Evolutionary conservation across 1,284 basidiomycete species (phyloP).

Genomic region (Melanopsichium pennsylvanicum): DNA sequence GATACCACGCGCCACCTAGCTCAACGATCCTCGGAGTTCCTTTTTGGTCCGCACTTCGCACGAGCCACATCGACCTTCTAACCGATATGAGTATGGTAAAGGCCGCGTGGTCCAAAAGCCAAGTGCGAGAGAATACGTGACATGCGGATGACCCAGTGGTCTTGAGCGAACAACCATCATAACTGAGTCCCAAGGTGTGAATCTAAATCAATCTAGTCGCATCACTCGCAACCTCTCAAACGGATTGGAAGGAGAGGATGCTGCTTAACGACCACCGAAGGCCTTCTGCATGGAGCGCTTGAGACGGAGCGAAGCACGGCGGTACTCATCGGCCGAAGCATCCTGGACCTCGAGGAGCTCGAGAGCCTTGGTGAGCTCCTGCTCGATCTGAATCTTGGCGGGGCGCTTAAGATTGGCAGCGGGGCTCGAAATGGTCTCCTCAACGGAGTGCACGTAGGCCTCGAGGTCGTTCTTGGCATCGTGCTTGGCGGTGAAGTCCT

Average conservation of each 20-base stretch:
- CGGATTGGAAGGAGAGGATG: not conserved
- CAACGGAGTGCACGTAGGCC: slow-evolving; percentile 64
- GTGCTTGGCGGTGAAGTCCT: slow-evolving; percentile 66
- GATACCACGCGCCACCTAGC: no score
- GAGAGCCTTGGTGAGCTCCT: slow-evolving; percentile 66
- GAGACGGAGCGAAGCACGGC: slow-evolving; percentile 62
- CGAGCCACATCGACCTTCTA: not conserved
- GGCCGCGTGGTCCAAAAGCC: no score
- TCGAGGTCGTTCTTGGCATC: slow-evolving; percentile 65
- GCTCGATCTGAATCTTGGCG: slow-evolving; percentile 64
- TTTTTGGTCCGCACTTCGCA: slow-evolving; percentile 11
- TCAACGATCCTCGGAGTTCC: slow-evolving; percentile 34
- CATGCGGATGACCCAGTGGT: slow-evolving; percentile 10
- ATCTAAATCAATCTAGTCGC: slow-evolving; percentile 11
- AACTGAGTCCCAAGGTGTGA: not conserved
- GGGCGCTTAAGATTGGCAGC: slow-evolving; percentile 64
- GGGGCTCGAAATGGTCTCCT: slow-evolving; percentile 64
- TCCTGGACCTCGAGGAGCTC: slow-evolving; percentile 65
- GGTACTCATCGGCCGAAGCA: slow-evolving; percentile 64
- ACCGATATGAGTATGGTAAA: no score
- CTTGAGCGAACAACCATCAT: slow-evolving; percentile 1
- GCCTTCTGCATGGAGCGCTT: slow-evolving; percentile 65
- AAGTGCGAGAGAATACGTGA: slow-evolving; percentile 1
- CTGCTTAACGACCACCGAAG: slow-evolving; percentile 57
- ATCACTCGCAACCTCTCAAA: not conserved